phyloP scores from a whole-genome alignment of 2,329 filamentous ascomycete species.

The Trichoderma citrinoviride region DNA sequence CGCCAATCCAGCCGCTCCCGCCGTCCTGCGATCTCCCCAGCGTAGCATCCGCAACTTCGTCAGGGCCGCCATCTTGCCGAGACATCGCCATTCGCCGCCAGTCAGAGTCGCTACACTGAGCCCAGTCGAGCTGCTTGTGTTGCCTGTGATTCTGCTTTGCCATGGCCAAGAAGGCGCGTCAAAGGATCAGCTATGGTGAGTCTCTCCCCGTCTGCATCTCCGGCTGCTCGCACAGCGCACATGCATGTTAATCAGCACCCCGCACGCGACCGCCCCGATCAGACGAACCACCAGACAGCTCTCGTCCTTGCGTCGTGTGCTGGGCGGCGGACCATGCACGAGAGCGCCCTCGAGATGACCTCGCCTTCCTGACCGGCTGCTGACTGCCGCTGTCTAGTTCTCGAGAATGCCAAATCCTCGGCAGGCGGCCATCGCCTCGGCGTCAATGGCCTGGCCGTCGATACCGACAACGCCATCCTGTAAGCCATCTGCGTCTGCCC shows the following conservation, averaged over 20 bases:
- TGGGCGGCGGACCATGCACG: background rate
- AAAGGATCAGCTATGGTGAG: slow-evolving; percentile 69
- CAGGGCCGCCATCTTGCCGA: background rate
- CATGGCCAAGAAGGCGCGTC: slow-evolving; percentile 67
- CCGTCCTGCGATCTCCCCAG: slow-evolving; percentile 8
- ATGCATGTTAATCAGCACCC: slow-evolving; percentile 12
- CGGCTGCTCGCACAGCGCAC: background rate
- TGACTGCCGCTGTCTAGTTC: slow-evolving; percentile 41
- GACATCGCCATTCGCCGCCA: slow-evolving; percentile 16
- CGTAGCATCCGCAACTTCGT: slow-evolving; percentile 16
- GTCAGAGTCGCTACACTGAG: slow-evolving; percentile 7
- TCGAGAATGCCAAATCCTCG: slow-evolving; percentile 57
- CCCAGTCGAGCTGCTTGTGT: background rate
- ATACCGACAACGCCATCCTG: slow-evolving; percentile 80
- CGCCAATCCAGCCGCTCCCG: slow-evolving; percentile 15
- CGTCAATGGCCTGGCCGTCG: slow-evolving; percentile 90
- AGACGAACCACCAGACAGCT: background rate
- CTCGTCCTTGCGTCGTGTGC: background rate
- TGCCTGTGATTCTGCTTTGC: slow-evolving; percentile 19
- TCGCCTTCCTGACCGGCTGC: background rate
- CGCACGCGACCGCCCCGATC: slow-evolving; percentile 21
- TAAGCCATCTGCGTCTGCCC: slow-evolving; percentile 46
- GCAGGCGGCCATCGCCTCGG: slow-evolving; percentile 84
- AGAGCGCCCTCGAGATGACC: background rate
- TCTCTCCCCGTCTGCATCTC: slow-evolving; percentile 8